Evolutionary conservation across 2,329 filamentous ascomycete genomes (phyloP), one percentile per base, ranked within the genome.

Genomic region (Hymenoscyphus fraxineus): DNA sequence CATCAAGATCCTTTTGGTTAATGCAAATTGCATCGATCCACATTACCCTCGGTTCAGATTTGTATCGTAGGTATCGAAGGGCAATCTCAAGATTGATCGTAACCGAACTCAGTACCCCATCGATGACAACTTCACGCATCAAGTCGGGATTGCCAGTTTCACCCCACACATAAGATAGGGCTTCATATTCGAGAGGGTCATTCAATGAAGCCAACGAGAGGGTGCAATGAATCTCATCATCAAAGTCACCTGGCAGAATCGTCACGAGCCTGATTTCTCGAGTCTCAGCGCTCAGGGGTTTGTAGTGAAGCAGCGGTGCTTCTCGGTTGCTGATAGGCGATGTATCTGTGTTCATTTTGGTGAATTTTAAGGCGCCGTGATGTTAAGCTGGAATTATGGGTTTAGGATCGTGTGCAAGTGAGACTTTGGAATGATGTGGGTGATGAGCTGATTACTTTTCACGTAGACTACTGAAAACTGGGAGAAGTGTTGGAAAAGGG

Each of bases 1-100:
- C 71, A 2, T 62, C 32, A 27, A 35, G 51, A 44, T 59, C n/a
- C 39, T 7, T 41, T 16, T 59, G 58, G 19, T 59, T 59, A 12
- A 59, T 59, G 31, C 58, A 59, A 22, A 59, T 19, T 22, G 58
- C 58, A 39, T 59, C 58, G 31, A 59, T 38, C 39, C 58, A 59
- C 35, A 59, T 35, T 22, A 59, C 31, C 38, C 58, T 35, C n/a
- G 9, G 12, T 9, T 39, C 16, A 5, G 35, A 13, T 3, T 22
- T 40, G n/a, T 41, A 13, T 59, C 58, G 19, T 59, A 59, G 19
- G 2, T 39, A 22, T 59, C 39, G 58, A 40, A 59, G 39, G 2
- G 58, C 38, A 19, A 22, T 38, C 10, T 22, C 31, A 13, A 59
- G 58, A 59, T 59, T 59, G 1, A 44, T 44, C 40, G 40, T 44